A percentile compares a stretch with the other conserved stretches of the same genome.
Evolutionary conservation across 345 rosid species (phyloP).

Genomic region (Eucalyptus tenuipes): DNA sequence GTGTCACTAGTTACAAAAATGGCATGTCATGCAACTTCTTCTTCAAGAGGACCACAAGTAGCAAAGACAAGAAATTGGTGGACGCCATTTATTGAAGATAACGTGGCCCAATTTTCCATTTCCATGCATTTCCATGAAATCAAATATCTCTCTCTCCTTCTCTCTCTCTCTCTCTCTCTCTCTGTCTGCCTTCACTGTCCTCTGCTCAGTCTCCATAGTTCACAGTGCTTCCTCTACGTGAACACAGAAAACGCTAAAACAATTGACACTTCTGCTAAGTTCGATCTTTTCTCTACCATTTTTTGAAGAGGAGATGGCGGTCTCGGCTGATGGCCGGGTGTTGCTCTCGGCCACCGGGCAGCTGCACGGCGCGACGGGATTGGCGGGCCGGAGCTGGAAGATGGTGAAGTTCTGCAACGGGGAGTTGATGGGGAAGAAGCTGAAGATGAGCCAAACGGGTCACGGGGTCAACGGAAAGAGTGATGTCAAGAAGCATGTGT

Average conservation of each 20-base stretch:
- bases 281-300: conserved; percentile 1
- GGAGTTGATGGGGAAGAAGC: conserved; percentile 68
- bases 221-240: background rate
- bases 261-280: background rate
- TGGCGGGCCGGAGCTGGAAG: conserved; percentile 15
- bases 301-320: conserved; percentile 22
- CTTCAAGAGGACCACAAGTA: background rate
- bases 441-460: conserved; percentile 9
- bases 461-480: background rate
- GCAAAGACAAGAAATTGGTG: conserved; percentile 32
- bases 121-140: conserved; percentile 10
- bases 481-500: conserved; percentile 1
- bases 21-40: background rate
- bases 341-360: conserved; percentile 39
- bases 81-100: conserved; percentile 55
- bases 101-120: conserved; percentile 39
- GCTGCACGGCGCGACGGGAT: conserved; percentile 13
- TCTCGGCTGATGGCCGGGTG: conserved; percentile 50
- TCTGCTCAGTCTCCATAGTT: background rate
- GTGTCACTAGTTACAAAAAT: background rate
- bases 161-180: background rate
- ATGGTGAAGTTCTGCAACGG: conserved; percentile 34
- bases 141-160: background rate
- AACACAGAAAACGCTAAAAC: background rate
- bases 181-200: background rate